phyloP scores from a whole-genome alignment of 371 early-diverging fungal genomes.

The Batrachochytrium dendrobatidis region DNA sequence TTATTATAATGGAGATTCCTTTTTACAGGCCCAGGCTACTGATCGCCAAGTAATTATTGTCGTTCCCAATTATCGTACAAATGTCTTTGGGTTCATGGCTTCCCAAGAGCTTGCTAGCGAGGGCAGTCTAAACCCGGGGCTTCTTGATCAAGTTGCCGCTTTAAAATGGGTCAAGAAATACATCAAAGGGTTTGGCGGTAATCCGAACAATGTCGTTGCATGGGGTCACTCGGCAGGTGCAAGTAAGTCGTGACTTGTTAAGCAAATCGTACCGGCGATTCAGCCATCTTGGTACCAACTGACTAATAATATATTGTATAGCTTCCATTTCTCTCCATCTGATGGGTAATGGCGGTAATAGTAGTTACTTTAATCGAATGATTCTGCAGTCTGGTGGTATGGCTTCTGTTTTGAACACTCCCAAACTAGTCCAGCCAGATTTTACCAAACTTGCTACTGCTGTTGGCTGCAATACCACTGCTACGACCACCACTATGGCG shows the following conservation, averaged over 20 bases:
- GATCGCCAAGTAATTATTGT: constrained; percentile 18
- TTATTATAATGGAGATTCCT: constrained; percentile 10
- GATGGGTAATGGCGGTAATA: background rate
- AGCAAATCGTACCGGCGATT: no score
- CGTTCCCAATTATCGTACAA: constrained; percentile 30
- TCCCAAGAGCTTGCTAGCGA: background rate
- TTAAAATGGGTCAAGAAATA: constrained; percentile 42
- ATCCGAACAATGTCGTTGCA: constrained; percentile 32
- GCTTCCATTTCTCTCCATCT: background rate
- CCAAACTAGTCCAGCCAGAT: background rate
- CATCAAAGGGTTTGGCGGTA: constrained; percentile 43
- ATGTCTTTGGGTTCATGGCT: constrained; percentile 23
- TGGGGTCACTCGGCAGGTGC: constrained; percentile 39
- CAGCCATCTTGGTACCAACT: no score
- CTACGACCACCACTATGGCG: background rate
- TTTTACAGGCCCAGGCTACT: background rate
- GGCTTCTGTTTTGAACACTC: background rate
- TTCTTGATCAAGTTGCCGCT: constrained; percentile 39
- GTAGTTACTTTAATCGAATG: background rate
- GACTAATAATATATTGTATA: no score
- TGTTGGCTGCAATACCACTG: background rate
- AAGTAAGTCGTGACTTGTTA: no score
- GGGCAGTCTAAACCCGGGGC: constrained; percentile 40
- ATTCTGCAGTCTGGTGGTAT: background rate
- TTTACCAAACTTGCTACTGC: constrained; percentile 5